Base-by-base conservation (phyloP, 768 basidiomycete species). In the Strobilomyces dryophilus region DNA sequence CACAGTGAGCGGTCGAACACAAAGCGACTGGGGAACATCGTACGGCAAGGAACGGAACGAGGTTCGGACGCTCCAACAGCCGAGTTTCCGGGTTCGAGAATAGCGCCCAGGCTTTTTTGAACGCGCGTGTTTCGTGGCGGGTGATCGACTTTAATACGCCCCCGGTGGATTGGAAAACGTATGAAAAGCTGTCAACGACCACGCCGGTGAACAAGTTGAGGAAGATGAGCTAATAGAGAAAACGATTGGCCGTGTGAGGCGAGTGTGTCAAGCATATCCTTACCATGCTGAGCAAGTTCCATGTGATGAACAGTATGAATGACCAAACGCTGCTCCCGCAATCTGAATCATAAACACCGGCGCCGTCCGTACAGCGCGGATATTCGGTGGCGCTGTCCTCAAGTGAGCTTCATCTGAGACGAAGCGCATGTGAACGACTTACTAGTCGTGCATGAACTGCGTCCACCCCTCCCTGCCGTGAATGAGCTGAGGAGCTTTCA, bases 381-480 rank as follows among this genome's bases (percentile, higher is more conserved):
- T 88, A 89, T 0, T 77, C 76, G 27, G 89, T 57, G 12, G 89
- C 77, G 64, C 92, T 95, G 56, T 17, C 36, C 24, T 32, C 39
- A 4, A 2, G 21, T 53, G 4, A 48, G 32, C 32, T 7, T 37
- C 27, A 4, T 12, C 44, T 29, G 21, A 31, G 15, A 45, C 4
- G 10, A 21, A 9, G 18, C 9, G 18, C n/a, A 24, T 26, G 20
- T 1, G 12, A 7, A 24, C 41, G 31, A 46, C 58, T 64, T 66
- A 94, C 91, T 84, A 95, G 71, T 98, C 91, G 66, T 98, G 95
- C 95, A 98, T 98, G 67, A 87, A 97, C 61, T 87, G 84, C 66
- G 98, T 98, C 95, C 95, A 98, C 0, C 85, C 92, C 68, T 98
- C 95, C 10, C 94, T 58, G 1, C 27, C 24, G 8, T 58, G 49